Percentiles rank a stretch among this genome's conserved stretches.
These are phyloP conservation scores for Colletotrichum australisinense DNA, from an alignment of 2,329 filamentous ascomycete species.

Conservation along the genomic window DNA sequence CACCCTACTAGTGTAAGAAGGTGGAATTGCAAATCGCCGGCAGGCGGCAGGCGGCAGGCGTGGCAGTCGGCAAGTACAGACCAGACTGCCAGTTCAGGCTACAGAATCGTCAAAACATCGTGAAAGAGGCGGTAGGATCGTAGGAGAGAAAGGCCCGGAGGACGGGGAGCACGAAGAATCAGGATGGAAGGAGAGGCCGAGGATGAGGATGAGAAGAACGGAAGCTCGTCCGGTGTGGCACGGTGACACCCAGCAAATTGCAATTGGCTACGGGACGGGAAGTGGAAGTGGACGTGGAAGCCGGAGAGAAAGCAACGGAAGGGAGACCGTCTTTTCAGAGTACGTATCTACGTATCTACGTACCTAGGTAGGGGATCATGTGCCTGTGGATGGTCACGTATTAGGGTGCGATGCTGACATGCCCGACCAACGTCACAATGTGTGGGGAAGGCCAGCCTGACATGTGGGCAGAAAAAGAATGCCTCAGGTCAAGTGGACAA, in stretches of 20 bases:
- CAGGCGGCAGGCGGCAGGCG: too few species aligned
- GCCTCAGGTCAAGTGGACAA: background rate
- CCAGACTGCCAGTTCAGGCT: too few species aligned
- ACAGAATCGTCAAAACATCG: background rate
- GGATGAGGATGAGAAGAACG: background rate
- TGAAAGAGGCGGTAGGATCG: background rate
- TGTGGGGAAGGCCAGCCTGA: slow-evolving; percentile 20
- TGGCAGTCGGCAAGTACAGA: too few species aligned
- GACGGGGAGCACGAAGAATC: too few species aligned
- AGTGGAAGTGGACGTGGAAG: background rate
- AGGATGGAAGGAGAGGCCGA: background rate
- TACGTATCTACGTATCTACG: background rate
- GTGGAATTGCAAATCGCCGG: background rate
- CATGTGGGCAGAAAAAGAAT: slow-evolving; percentile 22
- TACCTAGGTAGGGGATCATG: background rate
- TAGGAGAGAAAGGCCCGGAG: background rate
- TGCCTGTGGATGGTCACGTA: slow-evolving; percentile 1
- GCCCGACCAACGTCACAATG: slow-evolving; percentile 2
- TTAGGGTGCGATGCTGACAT: too few species aligned
- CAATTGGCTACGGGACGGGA: background rate
- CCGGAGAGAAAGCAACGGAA: background rate
- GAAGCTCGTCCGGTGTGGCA: background rate
- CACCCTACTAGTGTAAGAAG: background rate
- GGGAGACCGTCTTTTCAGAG: too few species aligned
- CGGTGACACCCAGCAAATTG: too few species aligned